Percentiles rank a stretch among this genome's conserved stretches.
Evolutionary conservation across 805 yeast species (phyloP).

Genomic region (Jamesozyma lodderae): DNA sequence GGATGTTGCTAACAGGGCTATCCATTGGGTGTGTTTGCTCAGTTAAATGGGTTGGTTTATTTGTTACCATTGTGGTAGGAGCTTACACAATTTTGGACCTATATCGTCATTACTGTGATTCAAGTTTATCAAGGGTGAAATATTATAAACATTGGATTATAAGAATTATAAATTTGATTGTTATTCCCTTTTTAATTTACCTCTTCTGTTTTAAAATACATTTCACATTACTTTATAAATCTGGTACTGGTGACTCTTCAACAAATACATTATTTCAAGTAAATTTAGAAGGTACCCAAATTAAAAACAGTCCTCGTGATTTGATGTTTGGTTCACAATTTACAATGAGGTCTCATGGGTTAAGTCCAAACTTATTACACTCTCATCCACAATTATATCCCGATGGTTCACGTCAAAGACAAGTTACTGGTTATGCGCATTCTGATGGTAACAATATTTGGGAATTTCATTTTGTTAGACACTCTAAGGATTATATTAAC

Average conservation of each 20-base stretch:
- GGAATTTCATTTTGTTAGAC: constrained; percentile 43
- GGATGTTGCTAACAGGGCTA: constrained; percentile 56
- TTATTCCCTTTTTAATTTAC: constrained; percentile 65
- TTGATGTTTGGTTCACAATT: constrained; percentile 44
- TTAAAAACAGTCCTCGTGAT: constrained; percentile 62
- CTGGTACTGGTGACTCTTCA: constrained; percentile 91
- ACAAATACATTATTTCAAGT: constrained; percentile 88
- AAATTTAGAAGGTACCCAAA: constrained; percentile 58
- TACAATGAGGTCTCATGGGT: constrained; percentile 53
- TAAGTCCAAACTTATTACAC: constrained; percentile 65
- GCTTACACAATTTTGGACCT: constrained; percentile 49
- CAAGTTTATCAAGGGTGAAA: constrained; percentile 19
- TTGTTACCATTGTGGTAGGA: constrained; percentile 54
- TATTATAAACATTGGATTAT: constrained; percentile 63
- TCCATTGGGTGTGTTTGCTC: constrained; percentile 78
- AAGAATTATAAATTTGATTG: constrained; percentile 55
- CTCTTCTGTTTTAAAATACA: constrained; percentile 71
- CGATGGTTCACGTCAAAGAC: constrained; percentile 70
- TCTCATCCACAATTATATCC: constrained; percentile 69
- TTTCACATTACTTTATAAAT: constrained; percentile 59
- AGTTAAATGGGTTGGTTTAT: constrained; percentile 80
- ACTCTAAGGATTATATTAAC: constrained; percentile 23
- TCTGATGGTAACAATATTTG: constrained; percentile 69
- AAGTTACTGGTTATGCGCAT: constrained; percentile 69
- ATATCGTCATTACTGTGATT: constrained; percentile 34